phyloP scores from a whole-genome alignment of 306 rosid genomes.

The Alnus rubra region DNA sequence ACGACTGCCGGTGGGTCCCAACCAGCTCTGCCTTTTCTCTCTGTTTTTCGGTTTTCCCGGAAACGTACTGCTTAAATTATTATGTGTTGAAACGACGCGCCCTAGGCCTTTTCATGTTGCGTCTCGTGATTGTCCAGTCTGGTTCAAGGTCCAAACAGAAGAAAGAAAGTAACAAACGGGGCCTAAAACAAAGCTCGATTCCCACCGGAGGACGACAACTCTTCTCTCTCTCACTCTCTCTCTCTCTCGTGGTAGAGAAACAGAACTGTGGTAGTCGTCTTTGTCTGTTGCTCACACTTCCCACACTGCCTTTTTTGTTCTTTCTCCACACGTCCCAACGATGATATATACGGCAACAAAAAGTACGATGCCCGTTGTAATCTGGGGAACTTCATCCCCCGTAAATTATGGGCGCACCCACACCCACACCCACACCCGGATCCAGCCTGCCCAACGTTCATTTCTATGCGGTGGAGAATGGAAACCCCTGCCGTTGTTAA shows the following conservation, averaged over 20 bases:
- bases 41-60: no score
- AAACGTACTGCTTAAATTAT: no score
- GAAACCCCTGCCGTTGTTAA: no score
- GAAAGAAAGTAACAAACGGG: no score
- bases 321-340: slow-evolving; percentile 20
- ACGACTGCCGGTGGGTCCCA: no score
- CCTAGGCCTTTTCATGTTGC: neutral
- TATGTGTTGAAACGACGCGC: neutral
- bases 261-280: neutral
- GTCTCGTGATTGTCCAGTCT: neutral
- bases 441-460: neutral
- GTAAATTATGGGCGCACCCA: no score
- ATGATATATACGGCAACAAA: neutral
- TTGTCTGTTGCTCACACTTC: slow-evolving; percentile 17
- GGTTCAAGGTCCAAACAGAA: neutral
- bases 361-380: neutral
- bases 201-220: neutral
- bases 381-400: neutral
- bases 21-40: no score
- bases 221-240: neutral
- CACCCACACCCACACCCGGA: no score
- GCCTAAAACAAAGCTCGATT: slow-evolving; percentile 1
- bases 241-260: neutral
- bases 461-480: neutral
- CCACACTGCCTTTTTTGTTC: neutral